Percentiles rank a stretch among this genome's conserved stretches.
Evolutionary conservation across 2,329 filamentous ascomycete species (phyloP).

Genomic region (Xylariaceae sp.): DNA sequence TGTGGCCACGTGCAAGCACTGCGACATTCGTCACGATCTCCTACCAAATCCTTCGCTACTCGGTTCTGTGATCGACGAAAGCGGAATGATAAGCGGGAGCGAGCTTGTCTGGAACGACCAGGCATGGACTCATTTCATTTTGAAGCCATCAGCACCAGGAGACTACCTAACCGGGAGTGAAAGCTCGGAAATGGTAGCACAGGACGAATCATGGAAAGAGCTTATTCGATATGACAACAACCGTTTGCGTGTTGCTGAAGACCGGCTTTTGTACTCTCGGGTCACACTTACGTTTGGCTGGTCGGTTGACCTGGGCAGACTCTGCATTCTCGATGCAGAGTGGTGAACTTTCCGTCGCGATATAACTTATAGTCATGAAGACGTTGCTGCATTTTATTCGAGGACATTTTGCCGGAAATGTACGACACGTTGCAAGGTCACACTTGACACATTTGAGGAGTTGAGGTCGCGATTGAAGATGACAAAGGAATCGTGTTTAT

Average conservation of each 20-base stretch:
- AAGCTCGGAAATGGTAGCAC: slow-evolving; percentile 33
- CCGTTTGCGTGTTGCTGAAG: slow-evolving; percentile 48
- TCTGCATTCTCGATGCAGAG: slow-evolving; percentile 43
- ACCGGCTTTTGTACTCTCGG: slow-evolving; percentile 49
- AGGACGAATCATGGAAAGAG: slow-evolving; percentile 43
- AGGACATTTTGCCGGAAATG: no score
- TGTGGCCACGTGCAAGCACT: slow-evolving; percentile 38
- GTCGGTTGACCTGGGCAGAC: slow-evolving; percentile 38
- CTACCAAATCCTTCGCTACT: slow-evolving; percentile 41
- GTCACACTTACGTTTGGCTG: slow-evolving; percentile 56
- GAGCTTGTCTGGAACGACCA: slow-evolving; percentile 52
- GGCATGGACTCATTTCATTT: slow-evolving; percentile 48
- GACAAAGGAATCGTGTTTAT: slow-evolving; percentile 5
- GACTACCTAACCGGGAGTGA: not conserved
- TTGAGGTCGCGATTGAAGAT: not conserved
- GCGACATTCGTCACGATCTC: slow-evolving; percentile 29
- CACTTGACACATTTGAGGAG: no score
- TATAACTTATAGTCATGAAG: not conserved
- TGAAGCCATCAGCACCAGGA: slow-evolving; percentile 13
- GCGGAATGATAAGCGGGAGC: slow-evolving; percentile 47
- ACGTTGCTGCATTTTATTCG: no score
- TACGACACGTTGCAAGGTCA: no score
- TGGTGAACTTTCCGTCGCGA: slow-evolving; percentile 27
- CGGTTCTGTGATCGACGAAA: slow-evolving; percentile 50
- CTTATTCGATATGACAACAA: slow-evolving; percentile 37